Conservation (phyloP, 345 rosid genomes). For the Raphanus sativus region DNA sequence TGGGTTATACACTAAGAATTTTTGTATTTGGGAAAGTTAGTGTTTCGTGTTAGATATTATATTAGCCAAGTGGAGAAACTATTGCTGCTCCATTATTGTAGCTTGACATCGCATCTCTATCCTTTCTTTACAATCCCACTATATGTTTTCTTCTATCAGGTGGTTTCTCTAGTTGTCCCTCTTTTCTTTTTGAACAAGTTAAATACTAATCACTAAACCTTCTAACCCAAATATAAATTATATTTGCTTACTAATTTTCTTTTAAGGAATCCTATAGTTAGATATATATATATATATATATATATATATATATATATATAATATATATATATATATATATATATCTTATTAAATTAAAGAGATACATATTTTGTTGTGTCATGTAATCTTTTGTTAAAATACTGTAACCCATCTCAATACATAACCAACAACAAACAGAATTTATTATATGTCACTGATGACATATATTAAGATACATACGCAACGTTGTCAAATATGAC, state of each 20-base stretch:
- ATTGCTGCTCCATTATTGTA: constrained; percentile 39
- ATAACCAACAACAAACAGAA: constrained; percentile 9
- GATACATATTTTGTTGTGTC: neutral
- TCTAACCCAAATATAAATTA: neutral
- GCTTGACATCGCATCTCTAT: constrained; percentile 42
- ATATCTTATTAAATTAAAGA: neutral
- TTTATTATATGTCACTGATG: neutral
- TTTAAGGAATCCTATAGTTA: neutral
- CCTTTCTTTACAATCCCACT: constrained; percentile 33
- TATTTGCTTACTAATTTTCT: neutral
- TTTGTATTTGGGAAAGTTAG: neutral
- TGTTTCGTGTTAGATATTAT: constrained; percentile 34
- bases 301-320: no score
- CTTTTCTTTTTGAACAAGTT: neutral
- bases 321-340: no score
- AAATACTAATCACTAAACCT: neutral
- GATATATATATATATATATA: no score
- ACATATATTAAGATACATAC: neutral
- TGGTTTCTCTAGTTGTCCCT: constrained; percentile 20
- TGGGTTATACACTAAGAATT: constrained; percentile 7
- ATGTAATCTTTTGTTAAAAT: neutral
- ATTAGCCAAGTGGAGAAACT: constrained; percentile 34
- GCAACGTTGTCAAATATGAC: neutral
- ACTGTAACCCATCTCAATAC: constrained; percentile 12
- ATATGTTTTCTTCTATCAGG: constrained; percentile 30